Percentiles rank a stretch among this genome's conserved stretches.
These are phyloP conservation scores for Trichoderma sp. DNA, from an alignment of 2,329 filamentous ascomycete genomes.

Conservation along the genomic window DNA sequence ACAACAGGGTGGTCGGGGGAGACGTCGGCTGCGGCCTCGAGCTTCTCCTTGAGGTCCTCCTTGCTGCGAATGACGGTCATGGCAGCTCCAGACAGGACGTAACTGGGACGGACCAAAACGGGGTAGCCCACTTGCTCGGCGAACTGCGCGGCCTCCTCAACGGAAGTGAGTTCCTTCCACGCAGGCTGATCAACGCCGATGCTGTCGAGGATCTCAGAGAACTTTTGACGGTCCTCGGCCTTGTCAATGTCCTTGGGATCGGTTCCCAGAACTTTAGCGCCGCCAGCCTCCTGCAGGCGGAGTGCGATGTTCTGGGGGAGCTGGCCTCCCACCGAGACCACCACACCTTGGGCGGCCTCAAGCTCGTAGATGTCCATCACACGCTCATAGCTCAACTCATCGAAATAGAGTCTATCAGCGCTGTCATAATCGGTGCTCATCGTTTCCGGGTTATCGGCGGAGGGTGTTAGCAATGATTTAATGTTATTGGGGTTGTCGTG, in stretches of 20 bases:
- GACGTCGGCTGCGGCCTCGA: conserved; percentile 84
- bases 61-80: conserved; percentile 95
- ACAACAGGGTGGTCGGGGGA: conserved; percentile 97
- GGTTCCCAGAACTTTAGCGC: conserved; percentile 88
- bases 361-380: conserved; percentile 99
- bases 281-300: conserved; percentile 85
- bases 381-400: conserved; percentile 93
- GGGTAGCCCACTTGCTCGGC: conserved; percentile 86
- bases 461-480: conserved; percentile 17
- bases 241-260: conserved; percentile 95
- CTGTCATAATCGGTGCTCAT: conserved; percentile 82
- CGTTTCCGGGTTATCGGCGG: conserved; percentile 73
- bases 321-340: conserved; percentile 94
- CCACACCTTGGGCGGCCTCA: conserved; percentile 80
- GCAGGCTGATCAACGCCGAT: conserved; percentile 96
- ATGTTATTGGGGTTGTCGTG: background rate
- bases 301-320: conserved; percentile 97
- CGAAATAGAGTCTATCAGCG: conserved; percentile 92
- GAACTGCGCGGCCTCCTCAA: conserved; percentile 83
- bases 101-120: conserved; percentile 90
- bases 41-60: conserved; percentile 90
- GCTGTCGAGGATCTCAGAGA: conserved; percentile 94
- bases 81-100: conserved; percentile 94
- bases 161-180: conserved; percentile 95
- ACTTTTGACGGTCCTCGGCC: conserved; percentile 97